Evolutionary conservation across 139 green algal species (phyloP), one percentile per base, ranked within the genome.

Genomic region (Penium margaritaceum): DNA sequence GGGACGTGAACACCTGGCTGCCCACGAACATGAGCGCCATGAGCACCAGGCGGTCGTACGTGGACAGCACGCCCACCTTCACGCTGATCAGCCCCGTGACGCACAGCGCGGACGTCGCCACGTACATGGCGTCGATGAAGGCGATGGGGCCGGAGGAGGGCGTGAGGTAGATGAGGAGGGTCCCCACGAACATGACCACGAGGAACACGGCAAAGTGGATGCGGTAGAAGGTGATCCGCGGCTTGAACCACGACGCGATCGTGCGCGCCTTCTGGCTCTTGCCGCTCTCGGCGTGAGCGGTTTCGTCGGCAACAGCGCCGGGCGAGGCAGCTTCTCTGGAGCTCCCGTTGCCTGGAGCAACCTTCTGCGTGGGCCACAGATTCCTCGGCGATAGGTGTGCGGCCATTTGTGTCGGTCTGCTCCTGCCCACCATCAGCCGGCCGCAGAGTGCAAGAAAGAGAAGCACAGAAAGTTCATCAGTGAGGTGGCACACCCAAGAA

Each of bases 51-150:
- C 63, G 24, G 21, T 1, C 46, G 24, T 36, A 46, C 6, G 35
- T n/a, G 14, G 58, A 74, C 14, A 77, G 76, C 21, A 58, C 36
- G 21, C 27, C 63, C n/a, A 77, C 61, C 30, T 77, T 24, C 9
- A 77, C 57, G 36, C 36, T 68, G 0, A 68, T 68, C 37, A 68
- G 27, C 15, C 61, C 61, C 0, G 61, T 68, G 14, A 68, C n/a
- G 37, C 61, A 68, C 3, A 27, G 27, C 24, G 61, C 61, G 41
- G 51, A 60, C 21, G 51, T 60, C 51, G 30, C 51, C 24, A 5
- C 63, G 47, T 65, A 77, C 21, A 77, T 47, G 5, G 70, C 64
- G 61, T 77, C 70, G 1, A 77, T 74, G 70, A 77, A 77, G 2
- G 17, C 24, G 27, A 77, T 77, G 15, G 29, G 65, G 32, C 70